Base-by-base conservation (phyloP, 2,329 filamentous ascomycete genomes). In the Neopestalotiopsis clavispora region DNA sequence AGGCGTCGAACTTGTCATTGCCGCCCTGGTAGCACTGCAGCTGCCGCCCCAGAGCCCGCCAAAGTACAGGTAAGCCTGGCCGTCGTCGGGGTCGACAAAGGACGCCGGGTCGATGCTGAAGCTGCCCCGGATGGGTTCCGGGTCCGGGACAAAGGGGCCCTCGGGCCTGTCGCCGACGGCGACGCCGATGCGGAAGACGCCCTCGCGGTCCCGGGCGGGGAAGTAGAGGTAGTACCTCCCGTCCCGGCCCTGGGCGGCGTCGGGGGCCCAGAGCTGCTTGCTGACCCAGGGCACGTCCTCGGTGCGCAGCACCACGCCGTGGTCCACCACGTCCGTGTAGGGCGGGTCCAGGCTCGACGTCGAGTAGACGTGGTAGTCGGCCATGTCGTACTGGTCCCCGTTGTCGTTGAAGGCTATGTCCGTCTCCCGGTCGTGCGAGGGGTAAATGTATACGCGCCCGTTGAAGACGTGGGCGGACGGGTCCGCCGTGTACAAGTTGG, bases 311-410 rank as follows among this genome's bases (percentile, higher is more conserved):
- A 87, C 91, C 63, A 92, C 84, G 74, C 92, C 92, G 81, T 94
- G 92, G 82, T 94, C 92, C 23, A 85, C 90, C 2, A 94, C 91
- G 28, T 74, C 67, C 20, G 84, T 82, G 70, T 85, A 85, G 30
- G 89, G 82, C 1, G 85, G 82, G 67, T 88, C 85, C 69, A 88
- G 80, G 34, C 82, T 83, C 12, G 79, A 74, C 32, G 81, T 82
- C 72, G 87, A 90, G 80, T 94, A 90, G 78, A 95, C 92, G 80
- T 94, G 92, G 85, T 95, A 95, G 83, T 95, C 92, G 68, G 83
- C 86, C 92, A 94, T 95, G 82, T 94, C 92, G 79, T 94, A 94
- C 78, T 94, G 92, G 81, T 94, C 92, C 77, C 92, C 92, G 85
- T 94, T 94, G 85, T 94, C 92, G 82, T 95, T 94, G 84, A 92